Evolutionary conservation across 75 land plant genomes (phyloP), one percentile per base, ranked within the genome.

Genomic region (Pinus taeda): DNA sequence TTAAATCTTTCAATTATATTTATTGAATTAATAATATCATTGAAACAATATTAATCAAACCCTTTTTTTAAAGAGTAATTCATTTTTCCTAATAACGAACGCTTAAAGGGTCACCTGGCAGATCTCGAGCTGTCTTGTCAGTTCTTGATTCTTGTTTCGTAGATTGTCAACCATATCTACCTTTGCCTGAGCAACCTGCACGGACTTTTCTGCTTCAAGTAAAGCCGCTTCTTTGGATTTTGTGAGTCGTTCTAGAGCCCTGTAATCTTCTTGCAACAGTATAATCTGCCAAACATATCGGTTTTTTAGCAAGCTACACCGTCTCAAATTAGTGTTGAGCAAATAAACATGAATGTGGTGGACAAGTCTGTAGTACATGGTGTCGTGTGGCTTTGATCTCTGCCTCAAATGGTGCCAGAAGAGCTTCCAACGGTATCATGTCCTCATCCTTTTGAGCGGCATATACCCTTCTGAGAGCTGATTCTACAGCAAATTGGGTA

Each of bases 381-480:
- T 94, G 97, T 6, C 91, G 84, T 20, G 97, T 90, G 74, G 91
- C 81, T 83, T 92, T 94, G 56, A 96, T 82, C 78, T 96, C 98
- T 71, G 98, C 97, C 75, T 96, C 98, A 67, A 94, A 71, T 15
- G 98, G 98, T 36, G 98, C 98, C 76, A 96, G 88, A 79, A 94
- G 92, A 24, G 93, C 97, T 84, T 96, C 98, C 83, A 96, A 89
- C 39, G 98, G 97, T 36, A 91, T 93, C 91, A 94, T 87, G 53
- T 96, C 98, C 74, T 96, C 98, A 77, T 96, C 98, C 84, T 92
- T 94, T 62, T 96, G 97, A 59, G 93, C 97, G 66, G 97, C 97
- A 79, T 96, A 96, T 55, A 96, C 93, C 75, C 98, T 88, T 70
- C 98, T 81, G 74, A 96, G 90, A 14, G 98, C 90, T 57, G 98